Percentiles rank a stretch among this genome's conserved stretches.
These are phyloP conservation scores for Coemansia sp. DNA, from an alignment of 192 early-diverging fungal genomes.

Conservation along the genomic window DNA sequence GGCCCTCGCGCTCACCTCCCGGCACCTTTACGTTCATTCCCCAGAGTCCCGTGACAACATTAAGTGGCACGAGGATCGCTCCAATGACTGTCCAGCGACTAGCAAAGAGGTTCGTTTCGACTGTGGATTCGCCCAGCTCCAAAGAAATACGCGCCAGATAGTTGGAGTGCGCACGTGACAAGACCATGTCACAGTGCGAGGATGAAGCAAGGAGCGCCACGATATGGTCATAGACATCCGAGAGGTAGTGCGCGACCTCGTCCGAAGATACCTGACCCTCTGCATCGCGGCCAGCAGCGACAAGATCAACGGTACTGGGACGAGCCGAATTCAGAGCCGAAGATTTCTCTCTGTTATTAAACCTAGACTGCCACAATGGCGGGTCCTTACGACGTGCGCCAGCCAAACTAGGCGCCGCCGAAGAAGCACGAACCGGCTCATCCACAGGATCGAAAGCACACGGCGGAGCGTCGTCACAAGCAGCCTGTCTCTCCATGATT, in stretches of 20 bases:
- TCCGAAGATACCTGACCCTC: conserved; percentile 20
- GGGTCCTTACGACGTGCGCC: conserved; percentile 10
- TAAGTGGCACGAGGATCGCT: conserved; percentile 86
- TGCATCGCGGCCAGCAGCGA: neutral
- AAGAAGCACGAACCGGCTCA: neutral
- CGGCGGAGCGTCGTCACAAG: conserved; percentile 10
- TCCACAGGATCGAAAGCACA: neutral
- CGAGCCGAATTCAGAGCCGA: conserved; percentile 18
- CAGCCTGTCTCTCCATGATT: conserved; percentile 55
- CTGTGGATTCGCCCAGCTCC: conserved; percentile 68
- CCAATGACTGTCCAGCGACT: conserved; percentile 85
- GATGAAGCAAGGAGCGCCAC: conserved; percentile 67
- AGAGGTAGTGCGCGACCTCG: conserved; percentile 71
- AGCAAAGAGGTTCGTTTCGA: conserved; percentile 82
- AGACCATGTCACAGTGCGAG: conserved; percentile 71
- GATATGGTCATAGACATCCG: conserved; percentile 81
- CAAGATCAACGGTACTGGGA: conserved; percentile 27
- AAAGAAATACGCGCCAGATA: conserved; percentile 71
- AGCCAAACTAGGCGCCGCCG: neutral
- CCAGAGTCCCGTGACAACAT: conserved; percentile 79
- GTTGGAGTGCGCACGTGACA: conserved; percentile 73
- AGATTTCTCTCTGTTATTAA: conserved; percentile 17
- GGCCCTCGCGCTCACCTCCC: conserved; percentile 23
- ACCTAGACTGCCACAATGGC: conserved; percentile 16
- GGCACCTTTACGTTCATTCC: conserved; percentile 62